These are phyloP conservation scores for Pestalotiopsis fici DNA, from an alignment of 2,329 filamentous ascomycete species.

Conservation along the genomic window DNA sequence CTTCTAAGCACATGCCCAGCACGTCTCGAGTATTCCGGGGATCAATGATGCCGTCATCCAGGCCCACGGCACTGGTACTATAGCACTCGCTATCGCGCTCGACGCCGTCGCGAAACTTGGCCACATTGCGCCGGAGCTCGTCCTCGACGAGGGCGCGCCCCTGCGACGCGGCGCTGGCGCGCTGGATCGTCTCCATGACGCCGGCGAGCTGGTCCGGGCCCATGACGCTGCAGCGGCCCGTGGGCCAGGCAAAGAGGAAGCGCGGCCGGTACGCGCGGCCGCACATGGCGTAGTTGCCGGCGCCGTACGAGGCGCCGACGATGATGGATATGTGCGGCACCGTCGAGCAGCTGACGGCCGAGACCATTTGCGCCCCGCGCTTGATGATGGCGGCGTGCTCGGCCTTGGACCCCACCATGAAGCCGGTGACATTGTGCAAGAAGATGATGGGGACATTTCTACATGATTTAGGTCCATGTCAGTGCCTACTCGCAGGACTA, in stretches of 20 bases:
- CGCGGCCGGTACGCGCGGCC: conserved; percentile 40
- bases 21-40: conserved; percentile 3
- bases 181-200: conserved; percentile 31
- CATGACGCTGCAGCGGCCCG: conserved; percentile 40
- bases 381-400: conserved; percentile 46
- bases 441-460: conserved; percentile 40
- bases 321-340: conserved; percentile 47
- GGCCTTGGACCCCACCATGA: conserved; percentile 47
- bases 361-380: conserved; percentile 43
- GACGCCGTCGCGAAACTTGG: conserved; percentile 18
- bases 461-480: background rate
- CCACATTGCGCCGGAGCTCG: background rate
- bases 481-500: no score
- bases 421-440: conserved; percentile 48
- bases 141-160: background rate
- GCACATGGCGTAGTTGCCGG: conserved; percentile 49
- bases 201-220: conserved; percentile 38
- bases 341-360: conserved; percentile 41
- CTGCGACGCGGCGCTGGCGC: conserved; percentile 19
- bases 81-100: conserved; percentile 21
- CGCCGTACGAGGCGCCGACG: conserved; percentile 43
- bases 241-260: conserved; percentile 43
- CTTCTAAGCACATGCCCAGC: conserved; percentile 32
- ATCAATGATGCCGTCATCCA: conserved; percentile 32
- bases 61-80: conserved; percentile 20